phyloP scores from a whole-genome alignment of 2,329 filamentous ascomycete species.

The Verticillium isaacii region DNA sequence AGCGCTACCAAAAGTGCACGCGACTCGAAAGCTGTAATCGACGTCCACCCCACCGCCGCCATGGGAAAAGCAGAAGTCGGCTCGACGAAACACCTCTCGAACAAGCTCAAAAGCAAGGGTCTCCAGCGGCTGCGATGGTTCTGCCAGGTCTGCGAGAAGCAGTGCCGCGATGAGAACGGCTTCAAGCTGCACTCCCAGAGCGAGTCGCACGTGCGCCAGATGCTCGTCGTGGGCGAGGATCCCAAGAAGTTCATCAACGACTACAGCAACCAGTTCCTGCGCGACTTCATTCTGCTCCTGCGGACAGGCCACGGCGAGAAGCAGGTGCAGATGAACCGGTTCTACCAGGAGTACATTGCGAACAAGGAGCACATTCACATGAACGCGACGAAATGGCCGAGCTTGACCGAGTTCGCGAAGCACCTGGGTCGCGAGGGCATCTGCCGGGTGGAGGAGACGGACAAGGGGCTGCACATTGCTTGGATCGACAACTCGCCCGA shows the following conservation, averaged over 20 bases:
- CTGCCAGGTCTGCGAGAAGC: constrained; percentile 71
- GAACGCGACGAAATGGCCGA: constrained; percentile 88
- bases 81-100: constrained; percentile 83
- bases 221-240: constrained; percentile 83
- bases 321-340: constrained; percentile 80
- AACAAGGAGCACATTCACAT: constrained; percentile 88
- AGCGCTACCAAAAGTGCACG: not conserved
- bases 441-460: constrained; percentile 79
- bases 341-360: constrained; percentile 91
- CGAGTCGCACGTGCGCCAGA: constrained; percentile 84
- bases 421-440: constrained; percentile 80
- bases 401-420: constrained; percentile 86
- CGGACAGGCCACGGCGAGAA: constrained; percentile 88
- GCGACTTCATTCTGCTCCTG: constrained; percentile 73
- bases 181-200: constrained; percentile 85
- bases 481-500: constrained; percentile 94
- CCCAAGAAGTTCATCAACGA: constrained; percentile 78
- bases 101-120: constrained; percentile 82
- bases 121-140: constrained; percentile 84
- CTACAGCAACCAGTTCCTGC: constrained; percentile 75
- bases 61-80: constrained; percentile 95
- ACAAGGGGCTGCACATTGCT: constrained; percentile 75
- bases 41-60: constrained; percentile 26
- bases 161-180: constrained; percentile 74
- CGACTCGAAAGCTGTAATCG: not conserved